These are phyloP conservation scores for Psilocybe tampanensis DNA, from an alignment of 768 basidiomycete genomes.

Conservation along the genomic window DNA sequence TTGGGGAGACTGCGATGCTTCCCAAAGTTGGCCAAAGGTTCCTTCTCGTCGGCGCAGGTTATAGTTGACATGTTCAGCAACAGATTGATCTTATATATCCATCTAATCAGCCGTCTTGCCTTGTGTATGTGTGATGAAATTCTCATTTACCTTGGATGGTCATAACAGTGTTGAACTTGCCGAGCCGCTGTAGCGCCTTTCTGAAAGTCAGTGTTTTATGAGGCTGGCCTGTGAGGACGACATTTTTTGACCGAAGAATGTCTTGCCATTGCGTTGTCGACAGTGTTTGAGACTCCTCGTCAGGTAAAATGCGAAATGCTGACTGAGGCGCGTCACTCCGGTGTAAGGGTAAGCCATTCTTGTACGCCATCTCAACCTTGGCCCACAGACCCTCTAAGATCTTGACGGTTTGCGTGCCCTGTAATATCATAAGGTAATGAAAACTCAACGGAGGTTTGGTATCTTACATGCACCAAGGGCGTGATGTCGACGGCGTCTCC, in stretches of 20 bases:
- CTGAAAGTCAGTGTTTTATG: neutral
- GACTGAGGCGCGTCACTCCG: no score
- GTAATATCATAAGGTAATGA: no score
- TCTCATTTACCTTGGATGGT: neutral
- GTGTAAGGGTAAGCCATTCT: no score
- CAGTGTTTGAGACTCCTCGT: slow-evolving; percentile 19
- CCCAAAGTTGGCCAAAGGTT: neutral
- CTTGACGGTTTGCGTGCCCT: no score
- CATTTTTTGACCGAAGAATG: no score
- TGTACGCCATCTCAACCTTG: no score
- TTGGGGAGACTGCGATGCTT: neutral
- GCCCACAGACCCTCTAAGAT: no score
- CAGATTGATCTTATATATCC: neutral
- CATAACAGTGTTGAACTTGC: neutral
- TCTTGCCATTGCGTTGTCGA: slow-evolving; percentile 17
- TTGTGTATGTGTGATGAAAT: no score
- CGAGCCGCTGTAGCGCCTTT: neutral
- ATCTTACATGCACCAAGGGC: no score
- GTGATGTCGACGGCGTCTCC: no score
- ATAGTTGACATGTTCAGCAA: neutral
- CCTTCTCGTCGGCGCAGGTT: neutral
- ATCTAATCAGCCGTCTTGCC: neutral
- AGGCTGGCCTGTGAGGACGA: slow-evolving; percentile 13
- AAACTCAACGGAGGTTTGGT: no score
- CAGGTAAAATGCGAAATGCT: no score